Evolutionary conservation across 768 basidiomycete species (phyloP), one percentile per base, ranked within the genome.

Genomic region (Neoboletus magnificus): DNA sequence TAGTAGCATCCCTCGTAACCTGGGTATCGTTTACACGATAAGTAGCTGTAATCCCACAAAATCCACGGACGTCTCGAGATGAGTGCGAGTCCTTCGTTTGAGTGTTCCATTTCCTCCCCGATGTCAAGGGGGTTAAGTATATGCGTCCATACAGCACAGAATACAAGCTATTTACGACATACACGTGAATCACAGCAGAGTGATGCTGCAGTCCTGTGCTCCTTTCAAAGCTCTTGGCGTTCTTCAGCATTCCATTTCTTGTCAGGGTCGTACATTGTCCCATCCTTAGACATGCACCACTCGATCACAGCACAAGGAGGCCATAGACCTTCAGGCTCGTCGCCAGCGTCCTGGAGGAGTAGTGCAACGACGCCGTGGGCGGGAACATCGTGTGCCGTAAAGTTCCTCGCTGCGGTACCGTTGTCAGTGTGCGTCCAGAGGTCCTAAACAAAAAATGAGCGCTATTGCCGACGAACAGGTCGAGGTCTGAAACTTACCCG

Each of bases 381-480:
- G 4, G 86, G 86, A 12, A 89, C 84, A 20, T 68, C 71, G 10
- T 71, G 48, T 5, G 73, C 77, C 3, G 80, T 82, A 62, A 87
- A 76, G 65, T 80, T 83, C 18, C 86, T 78, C 23, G 83, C 74
- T 1, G 81, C 82, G 0, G 83, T 88, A 4, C 85, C 85, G 60
- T 86, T 88, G 61, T 85, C 73, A 22, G 84, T 87, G 66, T 89
- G 87, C 4, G 81, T 66, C 87, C 87, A 89, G 2, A 89, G 74
- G 62, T 89, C 87, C 84, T 89, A 54, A 22, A 40, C 22, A 27
- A 18, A 42, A 41, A 6, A 23, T 58, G 43, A 60, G 33, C 22
- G 23, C 29, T 29, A 23, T 22, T 15, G 15, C 22, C 1, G 37
- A 37, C 2, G 36, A 48, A 57, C 33, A 18, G 4, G 29, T 13